phyloP scores from a whole-genome alignment of 2,329 filamentous ascomycete genomes.

The Microsporum ferrugineum region DNA sequence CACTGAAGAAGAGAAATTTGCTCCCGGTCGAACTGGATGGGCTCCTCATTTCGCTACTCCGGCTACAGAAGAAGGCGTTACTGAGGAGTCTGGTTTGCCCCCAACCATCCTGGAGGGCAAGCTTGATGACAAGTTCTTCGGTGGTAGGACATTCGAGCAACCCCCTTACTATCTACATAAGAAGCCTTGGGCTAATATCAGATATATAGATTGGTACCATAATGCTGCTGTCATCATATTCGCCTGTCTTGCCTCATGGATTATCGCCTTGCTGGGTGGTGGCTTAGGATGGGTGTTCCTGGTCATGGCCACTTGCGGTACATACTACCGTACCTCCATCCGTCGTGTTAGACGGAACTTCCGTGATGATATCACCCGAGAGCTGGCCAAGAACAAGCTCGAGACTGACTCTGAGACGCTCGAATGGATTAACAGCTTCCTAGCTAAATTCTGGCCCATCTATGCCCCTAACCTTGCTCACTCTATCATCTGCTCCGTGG shows the following conservation, averaged over 20 bases:
- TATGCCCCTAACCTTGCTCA: slow-evolving; percentile 88
- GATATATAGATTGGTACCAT: slow-evolving; percentile 80
- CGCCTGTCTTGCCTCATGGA: slow-evolving; percentile 80
- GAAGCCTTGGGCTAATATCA: not conserved
- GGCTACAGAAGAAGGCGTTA: slow-evolving; percentile 41
- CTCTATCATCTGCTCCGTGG: slow-evolving; percentile 84
- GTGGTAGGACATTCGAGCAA: slow-evolving; percentile 44
- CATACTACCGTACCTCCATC: slow-evolving; percentile 93
- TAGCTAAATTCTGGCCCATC: slow-evolving; percentile 99
- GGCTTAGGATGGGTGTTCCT: slow-evolving; percentile 88
- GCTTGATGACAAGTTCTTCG: slow-evolving; percentile 81
- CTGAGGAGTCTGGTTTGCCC: slow-evolving; percentile 67
- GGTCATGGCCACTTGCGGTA: slow-evolving; percentile 81
- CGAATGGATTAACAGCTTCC: slow-evolving; percentile 98
- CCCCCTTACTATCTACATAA: not conserved
- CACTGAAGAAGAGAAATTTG: slow-evolving; percentile 46
- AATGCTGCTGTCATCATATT: slow-evolving; percentile 92
- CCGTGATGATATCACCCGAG: slow-evolving; percentile 81
- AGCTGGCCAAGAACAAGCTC: slow-evolving; percentile 73
- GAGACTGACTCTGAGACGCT: slow-evolving; percentile 86
- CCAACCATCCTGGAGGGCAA: slow-evolving; percentile 75
- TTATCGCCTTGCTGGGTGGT: slow-evolving; percentile 77
- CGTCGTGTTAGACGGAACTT: slow-evolving; percentile 91
- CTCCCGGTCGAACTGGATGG: slow-evolving; percentile 64
- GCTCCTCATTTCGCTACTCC: slow-evolving; percentile 63